Base-by-base conservation (phyloP, 2,329 filamentous ascomycete genomes). In the Bipolaris victoriae region DNA sequence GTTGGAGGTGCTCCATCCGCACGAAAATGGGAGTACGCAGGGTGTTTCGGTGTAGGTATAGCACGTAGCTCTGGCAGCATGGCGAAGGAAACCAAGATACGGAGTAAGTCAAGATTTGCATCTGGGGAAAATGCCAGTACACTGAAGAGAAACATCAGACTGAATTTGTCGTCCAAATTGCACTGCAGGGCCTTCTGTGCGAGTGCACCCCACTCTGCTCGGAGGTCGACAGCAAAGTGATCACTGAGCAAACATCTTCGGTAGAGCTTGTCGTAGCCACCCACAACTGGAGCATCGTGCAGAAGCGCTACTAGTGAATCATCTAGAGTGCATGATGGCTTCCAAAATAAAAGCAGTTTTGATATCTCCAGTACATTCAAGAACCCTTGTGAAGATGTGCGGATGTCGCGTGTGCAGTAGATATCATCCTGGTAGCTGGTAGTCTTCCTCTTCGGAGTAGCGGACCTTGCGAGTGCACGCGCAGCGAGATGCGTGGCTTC, bases 121-220 rank as follows among this genome's bases (percentile, higher is more conserved):
- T 72, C 61, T 0, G 66, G 24, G 0, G 72, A 65, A 57, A 81
- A 86, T 0, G 79, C 74, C n/a, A 86, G 65, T 0, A 77, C 62
- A 1, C 75, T 77, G 9, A 84, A 71, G 0, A 81, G 56, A 50
- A 84, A 84, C 70, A 82, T 81, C 15, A 84, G 61, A 1, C 49
- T 60, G 49, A 76, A 78, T 10, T 57, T 63, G 20, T 78, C 71
- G 10, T 68, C 26, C 2, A 13, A 16, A 0, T 49, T 57, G 1
- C 67, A 65, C 0, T 64, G 39, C 20, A 72, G 66, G 36, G 77
- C 81, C 3, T 75, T 66, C 33, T 73, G 73, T 1, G 79, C 74
- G 11, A 84, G 65, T 0, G 76, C 59, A 0, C 81, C 82, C 80
- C 80, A 84, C 31, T 80, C 70, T 2, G 68, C 33, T 7, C 64